A percentile compares a stretch with the other conserved stretches of the same genome.
Evolutionary conservation across 2,329 filamentous ascomycete genomes (phyloP).

Genomic region (Leptodontidium sp.): DNA sequence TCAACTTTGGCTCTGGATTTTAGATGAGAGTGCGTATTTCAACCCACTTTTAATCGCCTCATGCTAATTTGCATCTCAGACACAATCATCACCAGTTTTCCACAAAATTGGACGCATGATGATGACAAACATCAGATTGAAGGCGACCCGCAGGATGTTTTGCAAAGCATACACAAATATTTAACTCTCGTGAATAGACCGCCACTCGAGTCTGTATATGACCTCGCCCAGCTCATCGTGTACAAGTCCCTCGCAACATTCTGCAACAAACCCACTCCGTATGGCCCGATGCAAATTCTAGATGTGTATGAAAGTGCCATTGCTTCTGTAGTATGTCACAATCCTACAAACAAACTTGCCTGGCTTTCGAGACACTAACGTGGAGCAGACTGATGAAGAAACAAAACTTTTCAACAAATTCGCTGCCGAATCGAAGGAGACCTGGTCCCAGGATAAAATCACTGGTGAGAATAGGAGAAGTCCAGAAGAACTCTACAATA

Average conservation of each 20-base stretch:
- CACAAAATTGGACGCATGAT: conserved; percentile 25
- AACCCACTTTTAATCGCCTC: neutral
- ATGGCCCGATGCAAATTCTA: conserved; percentile 28
- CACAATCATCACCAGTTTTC: conserved; percentile 31
- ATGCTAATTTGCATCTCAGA: conserved; percentile 8
- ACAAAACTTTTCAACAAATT: conserved; percentile 28
- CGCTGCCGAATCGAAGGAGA: neutral
- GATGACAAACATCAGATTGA: conserved; percentile 7
- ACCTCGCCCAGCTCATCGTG: conserved; percentile 26
- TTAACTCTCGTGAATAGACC: conserved; percentile 19
- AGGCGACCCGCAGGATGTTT: conserved; percentile 23
- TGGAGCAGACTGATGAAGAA: conserved; percentile 25
- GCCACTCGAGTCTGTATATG: conserved; percentile 22
- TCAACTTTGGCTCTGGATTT: conserved; percentile 54
- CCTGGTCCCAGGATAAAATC: conserved; percentile 1
- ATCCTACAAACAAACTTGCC: neutral
- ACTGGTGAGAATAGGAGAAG: neutral
- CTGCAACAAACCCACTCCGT: conserved; percentile 19
- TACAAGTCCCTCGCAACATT: conserved; percentile 23
- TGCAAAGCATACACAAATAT: conserved; percentile 21
- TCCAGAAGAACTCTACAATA: conserved; percentile 19
- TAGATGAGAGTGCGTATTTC: conserved; percentile 43
- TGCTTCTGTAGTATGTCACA: conserved; percentile 24
- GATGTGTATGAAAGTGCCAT: conserved; percentile 31
- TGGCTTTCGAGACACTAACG: neutral